Evolutionary conservation across 2,329 filamentous ascomycete genomes (phyloP).

Genomic region (Penicillium sp.): DNA sequence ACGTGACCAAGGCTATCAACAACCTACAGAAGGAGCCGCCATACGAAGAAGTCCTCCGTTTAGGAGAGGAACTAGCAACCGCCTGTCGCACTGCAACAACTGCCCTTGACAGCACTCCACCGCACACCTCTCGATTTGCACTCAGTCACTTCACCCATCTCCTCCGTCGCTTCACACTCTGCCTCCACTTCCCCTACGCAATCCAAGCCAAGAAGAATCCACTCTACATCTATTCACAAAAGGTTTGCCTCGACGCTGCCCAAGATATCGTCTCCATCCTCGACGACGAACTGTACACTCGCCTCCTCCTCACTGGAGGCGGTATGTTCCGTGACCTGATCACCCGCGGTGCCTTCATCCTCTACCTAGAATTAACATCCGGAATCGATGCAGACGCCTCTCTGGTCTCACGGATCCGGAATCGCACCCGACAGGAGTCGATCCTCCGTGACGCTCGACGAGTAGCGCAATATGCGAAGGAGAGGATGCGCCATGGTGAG

Average conservation of each 20-base stretch:
- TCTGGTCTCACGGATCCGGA: conserved; percentile 6
- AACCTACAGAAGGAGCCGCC: not conserved
- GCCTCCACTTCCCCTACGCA: conserved; percentile 29
- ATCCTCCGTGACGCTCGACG: conserved; percentile 23
- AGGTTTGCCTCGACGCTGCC: conserved; percentile 29
- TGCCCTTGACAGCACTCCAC: not conserved
- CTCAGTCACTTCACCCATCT: conserved; percentile 18
- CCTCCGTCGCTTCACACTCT: conserved; percentile 21
- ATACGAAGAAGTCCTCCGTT: not conserved
- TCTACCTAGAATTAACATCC: conserved; percentile 24
- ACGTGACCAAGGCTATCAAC: not conserved
- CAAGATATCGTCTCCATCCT: conserved; percentile 30
- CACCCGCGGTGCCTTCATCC: conserved; percentile 22
- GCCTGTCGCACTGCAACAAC: not conserved
- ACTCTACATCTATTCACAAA: conserved; percentile 30
- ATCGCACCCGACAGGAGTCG: conserved; percentile 12
- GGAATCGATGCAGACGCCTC: conserved; percentile 16
- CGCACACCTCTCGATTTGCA: conserved; percentile 12
- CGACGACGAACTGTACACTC: conserved; percentile 27
- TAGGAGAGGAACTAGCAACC: not conserved
- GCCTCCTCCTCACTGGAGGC: conserved; percentile 28
- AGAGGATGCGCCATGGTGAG: conserved; percentile 33
- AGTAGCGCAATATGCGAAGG: conserved; percentile 24
- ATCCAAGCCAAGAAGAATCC: conserved; percentile 26
- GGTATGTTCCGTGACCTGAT: conserved; percentile 35